A percentile compares a stretch with the other conserved stretches of the same genome.
Conservation (phyloP, 2,329 filamentous ascomycete species). For the Penicillium verrucosum region DNA sequence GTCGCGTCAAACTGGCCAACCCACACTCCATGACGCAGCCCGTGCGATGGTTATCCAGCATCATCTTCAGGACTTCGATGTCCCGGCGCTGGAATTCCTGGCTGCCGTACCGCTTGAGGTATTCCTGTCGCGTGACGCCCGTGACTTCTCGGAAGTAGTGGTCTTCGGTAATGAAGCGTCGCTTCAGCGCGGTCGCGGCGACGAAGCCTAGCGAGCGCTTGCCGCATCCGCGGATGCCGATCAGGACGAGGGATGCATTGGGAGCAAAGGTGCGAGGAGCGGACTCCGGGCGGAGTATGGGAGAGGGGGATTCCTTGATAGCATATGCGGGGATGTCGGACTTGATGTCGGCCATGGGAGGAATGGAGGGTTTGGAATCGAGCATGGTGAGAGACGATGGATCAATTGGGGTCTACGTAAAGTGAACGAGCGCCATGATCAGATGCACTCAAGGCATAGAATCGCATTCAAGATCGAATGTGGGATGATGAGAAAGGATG, state of each 20-base stretch:
- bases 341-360: background rate
- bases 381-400: background rate
- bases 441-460: background rate
- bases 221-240: constrained; percentile 45
- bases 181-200: constrained; percentile 42
- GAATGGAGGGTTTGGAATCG: background rate
- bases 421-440: constrained; percentile 3
- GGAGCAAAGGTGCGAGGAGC: constrained; percentile 31
- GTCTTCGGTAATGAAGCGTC: constrained; percentile 45
- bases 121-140: constrained; percentile 42
- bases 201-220: constrained; percentile 45
- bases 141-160: constrained; percentile 45
- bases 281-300: background rate
- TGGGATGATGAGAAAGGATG: background rate
- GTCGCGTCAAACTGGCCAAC: constrained; percentile 42
- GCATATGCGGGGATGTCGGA: background rate
- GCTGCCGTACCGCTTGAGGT: constrained; percentile 38
- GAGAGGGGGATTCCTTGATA: background rate
- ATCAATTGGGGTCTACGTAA: constrained; percentile 1
- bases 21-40: constrained; percentile 46
- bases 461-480: background rate
- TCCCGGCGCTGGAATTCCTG: constrained; percentile 44
- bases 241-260: constrained; percentile 42
- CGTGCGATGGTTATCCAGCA: constrained; percentile 44
- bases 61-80: constrained; percentile 42